phyloP scores from a whole-genome alignment of 2,329 filamentous ascomycete genomes.

The Didymellaceae sp. region DNA sequence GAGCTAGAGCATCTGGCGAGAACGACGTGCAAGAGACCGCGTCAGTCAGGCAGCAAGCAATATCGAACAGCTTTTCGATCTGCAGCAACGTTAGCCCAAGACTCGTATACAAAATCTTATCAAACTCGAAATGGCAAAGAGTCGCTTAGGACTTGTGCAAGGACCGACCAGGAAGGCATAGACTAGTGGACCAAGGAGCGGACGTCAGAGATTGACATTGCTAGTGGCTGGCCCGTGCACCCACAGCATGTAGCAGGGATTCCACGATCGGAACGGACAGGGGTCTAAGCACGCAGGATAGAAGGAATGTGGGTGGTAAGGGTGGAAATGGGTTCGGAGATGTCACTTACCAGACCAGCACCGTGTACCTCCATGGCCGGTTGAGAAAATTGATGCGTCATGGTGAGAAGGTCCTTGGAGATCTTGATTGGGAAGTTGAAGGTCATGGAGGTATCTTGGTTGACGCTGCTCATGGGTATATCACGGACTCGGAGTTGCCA shows the following conservation, averaged over 20 bases:
- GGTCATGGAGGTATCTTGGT: constrained; percentile 65
- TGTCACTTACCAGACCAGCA: constrained; percentile 69
- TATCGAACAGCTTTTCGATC: constrained; percentile 82
- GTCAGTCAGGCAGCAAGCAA: constrained; percentile 75
- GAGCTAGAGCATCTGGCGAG: constrained; percentile 60
- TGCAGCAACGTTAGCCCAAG: constrained; percentile 46
- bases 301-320: constrained; percentile 13
- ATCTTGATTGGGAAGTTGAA: constrained; percentile 68
- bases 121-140: constrained; percentile 25
- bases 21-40: constrained; percentile 70
- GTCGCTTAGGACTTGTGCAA: constrained; percentile 20
- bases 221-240: constrained; percentile 29
- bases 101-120: constrained; percentile 18
- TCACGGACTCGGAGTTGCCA: constrained; percentile 75
- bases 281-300: constrained; percentile 22
- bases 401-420: constrained; percentile 64
- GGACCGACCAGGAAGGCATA: constrained; percentile 22
- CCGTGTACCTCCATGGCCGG: constrained; percentile 77
- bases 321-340: constrained; percentile 15
- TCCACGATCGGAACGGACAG: constrained; percentile 22
- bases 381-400: constrained; percentile 74
- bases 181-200: constrained; percentile 25
- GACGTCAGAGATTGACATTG: constrained; percentile 41
- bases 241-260: constrained; percentile 32
- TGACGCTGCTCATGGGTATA: constrained; percentile 66